phyloP scores from a whole-genome alignment of 2,329 filamentous ascomycete genomes.

The Colletotrichum sp. region DNA sequence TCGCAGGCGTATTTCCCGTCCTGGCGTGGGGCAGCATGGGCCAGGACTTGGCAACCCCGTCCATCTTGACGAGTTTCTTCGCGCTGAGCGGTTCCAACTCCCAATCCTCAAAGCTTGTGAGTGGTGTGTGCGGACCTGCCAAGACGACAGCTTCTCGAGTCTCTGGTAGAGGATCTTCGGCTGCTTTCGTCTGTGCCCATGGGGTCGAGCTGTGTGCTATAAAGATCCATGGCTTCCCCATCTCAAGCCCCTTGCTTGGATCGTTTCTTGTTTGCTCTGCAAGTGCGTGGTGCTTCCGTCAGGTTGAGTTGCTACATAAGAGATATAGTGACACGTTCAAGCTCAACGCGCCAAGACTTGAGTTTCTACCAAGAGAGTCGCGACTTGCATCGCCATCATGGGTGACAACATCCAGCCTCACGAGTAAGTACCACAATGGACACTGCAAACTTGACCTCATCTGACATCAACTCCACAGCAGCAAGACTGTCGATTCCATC shows the following conservation, averaged over 20 bases:
- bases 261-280: not conserved
- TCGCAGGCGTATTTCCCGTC: not conserved
- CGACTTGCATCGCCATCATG: slow-evolving; percentile 3
- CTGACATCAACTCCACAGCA: slow-evolving; percentile 1
- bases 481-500: slow-evolving; percentile 29
- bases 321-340: not conserved
- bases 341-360: not conserved
- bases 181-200: not conserved
- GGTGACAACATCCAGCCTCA: slow-evolving; percentile 6
- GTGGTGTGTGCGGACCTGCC: slow-evolving; percentile 9
- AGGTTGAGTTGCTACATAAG: not conserved
- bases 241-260: not conserved
- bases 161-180: slow-evolving; percentile 1
- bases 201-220: not conserved
- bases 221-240: slow-evolving; percentile 13
- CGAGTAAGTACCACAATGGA: not conserved
- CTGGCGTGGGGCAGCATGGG: slow-evolving; percentile 6
- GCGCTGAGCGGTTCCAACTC: not conserved
- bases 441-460: not conserved
- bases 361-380: not conserved
- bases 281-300: not conserved
- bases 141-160: slow-evolving; percentile 2
- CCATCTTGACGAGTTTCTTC: slow-evolving; percentile 5
- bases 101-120: not conserved
- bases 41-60: not conserved